Evolutionary conservation across 1,139 yeast species (phyloP).

Genomic region (Yamadazyma mexicana): DNA sequence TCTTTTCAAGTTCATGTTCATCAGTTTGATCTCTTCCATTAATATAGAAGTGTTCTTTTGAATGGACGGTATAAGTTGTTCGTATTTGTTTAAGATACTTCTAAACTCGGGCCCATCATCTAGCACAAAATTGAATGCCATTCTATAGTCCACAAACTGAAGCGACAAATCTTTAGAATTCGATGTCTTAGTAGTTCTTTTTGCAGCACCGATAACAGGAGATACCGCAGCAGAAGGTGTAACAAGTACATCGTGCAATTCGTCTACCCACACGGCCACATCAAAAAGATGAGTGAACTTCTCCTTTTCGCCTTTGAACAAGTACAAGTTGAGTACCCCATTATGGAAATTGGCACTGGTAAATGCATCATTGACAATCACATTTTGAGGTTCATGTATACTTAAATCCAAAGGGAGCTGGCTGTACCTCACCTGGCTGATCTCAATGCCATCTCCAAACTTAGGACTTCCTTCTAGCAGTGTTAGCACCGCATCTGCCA

Average conservation of each 20-base stretch:
- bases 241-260: no score
- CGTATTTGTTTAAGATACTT: constrained; percentile 54
- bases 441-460: constrained; percentile 16
- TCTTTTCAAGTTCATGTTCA: constrained; percentile 26
- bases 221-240: no score
- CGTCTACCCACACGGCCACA: constrained; percentile 33
- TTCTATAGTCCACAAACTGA: constrained; percentile 22
- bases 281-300: constrained; percentile 25
- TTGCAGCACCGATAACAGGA: no score
- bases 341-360: constrained; percentile 18
- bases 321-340: constrained; percentile 25
- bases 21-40: constrained; percentile 32
- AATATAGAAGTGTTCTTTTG: constrained; percentile 39
- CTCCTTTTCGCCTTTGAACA: constrained; percentile 29
- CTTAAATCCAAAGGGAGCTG: constrained; percentile 27
- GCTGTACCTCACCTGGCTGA: constrained; percentile 29
- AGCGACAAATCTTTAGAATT: constrained; percentile 2
- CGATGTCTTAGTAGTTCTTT: no score
- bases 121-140: constrained; percentile 35
- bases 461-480: constrained; percentile 4
- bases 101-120: constrained; percentile 81
- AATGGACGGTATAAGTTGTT: constrained; percentile 50
- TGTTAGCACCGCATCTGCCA: constrained; percentile 12
- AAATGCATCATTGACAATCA: constrained; percentile 34
- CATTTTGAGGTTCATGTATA: constrained; percentile 21